A percentile compares a stretch with the other conserved stretches of the same genome.
These are phyloP conservation scores for Aegilops bicornis DNA, from an alignment of 176 grass and related monocot species.

Conservation along the genomic window DNA sequence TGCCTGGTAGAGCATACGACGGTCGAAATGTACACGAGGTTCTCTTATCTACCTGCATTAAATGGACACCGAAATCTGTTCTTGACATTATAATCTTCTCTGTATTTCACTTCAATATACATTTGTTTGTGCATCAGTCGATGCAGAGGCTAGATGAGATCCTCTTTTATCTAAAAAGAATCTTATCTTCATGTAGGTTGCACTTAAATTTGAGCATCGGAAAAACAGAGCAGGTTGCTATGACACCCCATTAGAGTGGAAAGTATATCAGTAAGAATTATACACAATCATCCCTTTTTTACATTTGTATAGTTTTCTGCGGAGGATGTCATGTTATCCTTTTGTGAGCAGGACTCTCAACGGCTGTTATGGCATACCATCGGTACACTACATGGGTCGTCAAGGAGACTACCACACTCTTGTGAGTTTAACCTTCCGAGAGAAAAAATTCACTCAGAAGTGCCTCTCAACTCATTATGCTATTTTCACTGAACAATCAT, in stretches of 20 bases:
- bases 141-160: background rate
- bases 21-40: constrained; percentile 76
- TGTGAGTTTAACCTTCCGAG: constrained; percentile 30
- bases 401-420: constrained; percentile 19
- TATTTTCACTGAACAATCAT: background rate
- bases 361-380: background rate
- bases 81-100: background rate
- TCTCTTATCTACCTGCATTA: constrained; percentile 20
- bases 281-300: background rate
- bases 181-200: constrained; percentile 45
- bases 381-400: constrained; percentile 44
- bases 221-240: constrained; percentile 38
- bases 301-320: constrained; percentile 10
- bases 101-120: no score
- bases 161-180: background rate
- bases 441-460: constrained; percentile 5
- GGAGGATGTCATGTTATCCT: background rate
- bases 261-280: constrained; percentile 59
- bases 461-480: background rate
- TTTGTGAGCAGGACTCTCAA: background rate
- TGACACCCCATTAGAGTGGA: constrained; percentile 74
- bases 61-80: background rate
- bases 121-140: no score
- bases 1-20: constrained; percentile 37
- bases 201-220: constrained; percentile 75